Evolutionary conservation across 2,329 filamentous ascomycete species (phyloP).

Genomic region (Fusarium chlamydosporum): DNA sequence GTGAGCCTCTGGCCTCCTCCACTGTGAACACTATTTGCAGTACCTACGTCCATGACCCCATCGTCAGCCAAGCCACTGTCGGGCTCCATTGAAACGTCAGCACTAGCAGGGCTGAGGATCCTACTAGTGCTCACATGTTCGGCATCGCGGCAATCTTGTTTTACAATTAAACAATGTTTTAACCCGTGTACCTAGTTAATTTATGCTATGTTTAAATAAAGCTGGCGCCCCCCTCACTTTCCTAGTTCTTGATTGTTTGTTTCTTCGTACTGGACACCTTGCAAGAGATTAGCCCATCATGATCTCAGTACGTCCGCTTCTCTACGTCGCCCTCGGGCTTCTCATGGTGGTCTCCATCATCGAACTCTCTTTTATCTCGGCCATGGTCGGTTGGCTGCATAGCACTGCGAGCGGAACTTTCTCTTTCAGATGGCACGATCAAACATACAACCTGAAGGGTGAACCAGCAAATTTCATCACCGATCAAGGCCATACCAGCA

Average conservation of each 20-base stretch:
- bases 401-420: conserved; percentile 47
- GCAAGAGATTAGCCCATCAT: conserved; percentile 1
- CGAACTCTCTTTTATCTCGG: conserved; percentile 50
- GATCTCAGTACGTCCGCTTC: conserved; percentile 15
- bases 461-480: conserved; percentile 47
- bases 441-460: conserved; percentile 35
- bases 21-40: conserved; percentile 9
- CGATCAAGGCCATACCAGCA: conserved; percentile 51
- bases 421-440: conserved; percentile 28
- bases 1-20: no score
- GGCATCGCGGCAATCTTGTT: conserved; percentile 18
- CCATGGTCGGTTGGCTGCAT: conserved; percentile 51
- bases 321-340: conserved; percentile 47
- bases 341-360: conserved; percentile 50
- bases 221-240: not conserved
- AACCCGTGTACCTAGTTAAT: not conserved
- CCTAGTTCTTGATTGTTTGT: not conserved
- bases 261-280: not conserved
- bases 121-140: not conserved
- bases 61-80: conserved; percentile 16
- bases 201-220: not conserved
- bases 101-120: conserved; percentile 33
- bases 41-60: no score
- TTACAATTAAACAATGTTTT: not conserved
- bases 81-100: conserved; percentile 17